These are phyloP conservation scores for Keqinozyma sinolaborantium DNA, from an alignment of 1,139 yeast species.

Conservation along the genomic window DNA sequence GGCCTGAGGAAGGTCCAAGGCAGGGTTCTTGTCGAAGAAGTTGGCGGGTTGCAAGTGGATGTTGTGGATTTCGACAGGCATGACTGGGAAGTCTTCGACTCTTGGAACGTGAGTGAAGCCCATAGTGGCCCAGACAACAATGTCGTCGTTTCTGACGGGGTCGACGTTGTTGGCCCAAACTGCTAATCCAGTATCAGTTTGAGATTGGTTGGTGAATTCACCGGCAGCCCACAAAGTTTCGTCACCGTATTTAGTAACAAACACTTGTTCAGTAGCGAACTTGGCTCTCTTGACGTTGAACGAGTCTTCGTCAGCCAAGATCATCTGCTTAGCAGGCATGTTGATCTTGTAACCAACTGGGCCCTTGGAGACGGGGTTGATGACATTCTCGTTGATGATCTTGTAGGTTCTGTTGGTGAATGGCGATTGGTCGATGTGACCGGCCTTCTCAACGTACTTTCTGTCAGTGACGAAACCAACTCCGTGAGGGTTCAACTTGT, in stretches of 20 bases:
- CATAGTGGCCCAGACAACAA: slow-evolving; percentile 84
- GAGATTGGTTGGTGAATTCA: slow-evolving; percentile 75
- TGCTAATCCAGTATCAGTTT: slow-evolving; percentile 59
- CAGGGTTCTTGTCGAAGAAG: slow-evolving; percentile 81
- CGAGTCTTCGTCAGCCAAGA: slow-evolving; percentile 63
- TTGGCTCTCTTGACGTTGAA: slow-evolving; percentile 64
- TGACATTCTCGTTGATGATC: slow-evolving; percentile 72
- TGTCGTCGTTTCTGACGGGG: slow-evolving; percentile 72
- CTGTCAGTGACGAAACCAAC: slow-evolving; percentile 72
- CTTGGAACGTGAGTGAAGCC: slow-evolving; percentile 87
- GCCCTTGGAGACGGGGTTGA: slow-evolving; percentile 70
- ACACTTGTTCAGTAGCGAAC: slow-evolving; percentile 70
- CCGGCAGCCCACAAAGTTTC: slow-evolving; percentile 72
- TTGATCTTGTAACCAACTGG: slow-evolving; percentile 83
- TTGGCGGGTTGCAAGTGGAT: slow-evolving; percentile 71
- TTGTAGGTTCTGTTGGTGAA: slow-evolving; percentile 74
- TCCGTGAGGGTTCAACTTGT: slow-evolving; percentile 63
- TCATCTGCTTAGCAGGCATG: slow-evolving; percentile 75
- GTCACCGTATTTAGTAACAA: slow-evolving; percentile 75
- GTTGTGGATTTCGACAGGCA: slow-evolving; percentile 79
- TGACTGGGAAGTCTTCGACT: slow-evolving; percentile 90
- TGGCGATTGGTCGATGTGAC: slow-evolving; percentile 72
- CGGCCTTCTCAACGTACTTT: slow-evolving; percentile 66
- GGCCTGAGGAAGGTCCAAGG: slow-evolving; percentile 77
- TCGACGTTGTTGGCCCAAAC: slow-evolving; percentile 69